These are phyloP conservation scores for Blastomyces silverae DNA, from an alignment of 2,329 filamentous ascomycete genomes.

Conservation along the genomic window DNA sequence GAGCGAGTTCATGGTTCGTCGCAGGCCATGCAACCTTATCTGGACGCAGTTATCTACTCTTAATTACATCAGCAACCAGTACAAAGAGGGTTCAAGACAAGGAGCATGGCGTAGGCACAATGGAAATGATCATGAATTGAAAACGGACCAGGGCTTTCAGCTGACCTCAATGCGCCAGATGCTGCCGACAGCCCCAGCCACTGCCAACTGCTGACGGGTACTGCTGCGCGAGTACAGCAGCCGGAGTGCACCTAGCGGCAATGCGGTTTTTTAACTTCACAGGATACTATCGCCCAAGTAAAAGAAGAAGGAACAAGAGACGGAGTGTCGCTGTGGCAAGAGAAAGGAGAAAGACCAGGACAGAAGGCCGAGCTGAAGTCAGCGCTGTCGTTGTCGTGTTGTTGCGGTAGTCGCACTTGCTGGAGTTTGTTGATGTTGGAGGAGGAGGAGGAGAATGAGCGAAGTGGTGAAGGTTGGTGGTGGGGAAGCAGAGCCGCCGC, in stretches of 20 bases:
- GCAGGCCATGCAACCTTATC: constrained; percentile 40
- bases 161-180: constrained; percentile 38
- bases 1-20: constrained; percentile 84
- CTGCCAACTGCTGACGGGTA: constrained; percentile 5
- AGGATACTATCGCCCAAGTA: neutral
- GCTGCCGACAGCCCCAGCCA: constrained; percentile 27
- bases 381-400: neutral
- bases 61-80: neutral
- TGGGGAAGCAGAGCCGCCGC: constrained; percentile 11
- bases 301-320: neutral
- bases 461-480: neutral
- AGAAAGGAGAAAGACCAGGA: neutral
- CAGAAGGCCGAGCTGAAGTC: neutral
- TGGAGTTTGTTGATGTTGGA: neutral
- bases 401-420: neutral
- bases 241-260: neutral
- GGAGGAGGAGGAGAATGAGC: neutral
- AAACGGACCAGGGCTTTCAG: constrained; percentile 18
- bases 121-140: constrained; percentile 16
- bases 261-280: neutral
- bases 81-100: neutral
- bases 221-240: constrained; percentile 1
- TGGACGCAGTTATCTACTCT: constrained; percentile 33
- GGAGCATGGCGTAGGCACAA: neutral
- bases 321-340: neutral